A percentile compares a stretch with the other conserved stretches of the same genome.
Conservation (phyloP, 345 rosid species). For the Cardamine resedifolia region DNA sequence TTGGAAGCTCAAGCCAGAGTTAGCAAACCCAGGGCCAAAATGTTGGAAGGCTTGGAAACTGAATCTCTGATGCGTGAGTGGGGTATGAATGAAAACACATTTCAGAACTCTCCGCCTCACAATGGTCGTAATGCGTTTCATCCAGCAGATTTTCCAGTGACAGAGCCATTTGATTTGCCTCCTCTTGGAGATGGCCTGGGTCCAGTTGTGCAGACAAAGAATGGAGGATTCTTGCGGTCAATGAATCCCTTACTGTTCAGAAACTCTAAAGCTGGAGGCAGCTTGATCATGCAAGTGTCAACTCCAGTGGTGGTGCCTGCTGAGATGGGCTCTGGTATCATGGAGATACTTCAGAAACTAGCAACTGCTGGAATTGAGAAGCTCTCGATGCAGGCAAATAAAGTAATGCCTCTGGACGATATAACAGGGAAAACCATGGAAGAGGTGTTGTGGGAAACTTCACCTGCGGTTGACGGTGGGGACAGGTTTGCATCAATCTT, state of each 20-base stretch:
- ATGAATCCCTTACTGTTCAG: constrained; percentile 72
- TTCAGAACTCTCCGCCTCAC: constrained; percentile 67
- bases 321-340: constrained; percentile 85
- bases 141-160: constrained; percentile 58
- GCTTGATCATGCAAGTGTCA: constrained; percentile 92
- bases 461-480: constrained; percentile 47
- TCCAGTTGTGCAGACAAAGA: constrained; percentile 73
- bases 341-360: constrained; percentile 65
- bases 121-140: constrained; percentile 48
- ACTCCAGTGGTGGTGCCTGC: constrained; percentile 95
- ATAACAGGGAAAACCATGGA: constrained; percentile 89
- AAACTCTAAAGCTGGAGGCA: constrained; percentile 66
- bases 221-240: constrained; percentile 83
- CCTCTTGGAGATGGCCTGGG: constrained; percentile 86
- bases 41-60: constrained; percentile 78
- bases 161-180: constrained; percentile 60
- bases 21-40: constrained; percentile 55
- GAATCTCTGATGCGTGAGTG: constrained; percentile 88
- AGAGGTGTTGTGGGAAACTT: constrained; percentile 79
- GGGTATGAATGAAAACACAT: constrained; percentile 80
- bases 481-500: constrained; percentile 55
- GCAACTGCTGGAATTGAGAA: constrained; percentile 93
- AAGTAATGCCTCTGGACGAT: constrained; percentile 91
- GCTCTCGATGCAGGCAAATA: constrained; percentile 89
- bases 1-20: constrained; percentile 45